Base-by-base conservation (phyloP, 352 stramenopile genomes). In the Phytophthora hybrid region DNA sequence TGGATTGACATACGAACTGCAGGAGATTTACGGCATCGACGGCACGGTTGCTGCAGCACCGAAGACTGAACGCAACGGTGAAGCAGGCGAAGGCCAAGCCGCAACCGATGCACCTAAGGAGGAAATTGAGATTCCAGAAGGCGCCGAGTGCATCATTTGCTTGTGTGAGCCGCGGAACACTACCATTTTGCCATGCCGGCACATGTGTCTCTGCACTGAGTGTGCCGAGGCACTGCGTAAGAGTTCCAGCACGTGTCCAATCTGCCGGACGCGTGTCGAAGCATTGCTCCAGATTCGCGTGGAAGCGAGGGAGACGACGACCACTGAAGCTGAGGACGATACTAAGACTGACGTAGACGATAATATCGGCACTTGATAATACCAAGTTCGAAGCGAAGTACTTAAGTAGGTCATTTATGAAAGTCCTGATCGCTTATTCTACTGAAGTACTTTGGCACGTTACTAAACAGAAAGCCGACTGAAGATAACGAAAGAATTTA, bases 11-110 rank as follows among this genome's bases (percentile, higher is more conserved):
- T 96, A 96, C 75, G 88, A 96, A 69, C 76, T 96, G 21, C 90
- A 95, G 75, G 90, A 96, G 74, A 95, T 96, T 60, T 96, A 96
- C 64, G 90, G 90, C 34, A 95, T 96, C 55, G 87, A 95, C 60
- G 90, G 87, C 16, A 82, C 83, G 6, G 75, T 94, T 0, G 78
- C 87, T 16, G 84, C 86, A 37, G 83, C 80, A 5, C 74, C 81
- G 0, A 78, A 83, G 26, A 81, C 79, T 29, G 71, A 83, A 26
- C 61, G 73, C 2, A 81, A 54, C 31, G 62, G 62, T 16, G 56
- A 37, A 32, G 53, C 78, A 11, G 83, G 76, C 0, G 74, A 78
- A 6, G 51, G 69, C 1, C 67, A 84, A 49, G 69, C 78, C 37
- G 62, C 71, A 18, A 63, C 67, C 0, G 78, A 62, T n/a, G 37